Evolutionary conservation across 192 early-diverging fungal species (phyloP), one percentile per base, ranked within the genome.

Genomic region (Coemansia sp.): DNA sequence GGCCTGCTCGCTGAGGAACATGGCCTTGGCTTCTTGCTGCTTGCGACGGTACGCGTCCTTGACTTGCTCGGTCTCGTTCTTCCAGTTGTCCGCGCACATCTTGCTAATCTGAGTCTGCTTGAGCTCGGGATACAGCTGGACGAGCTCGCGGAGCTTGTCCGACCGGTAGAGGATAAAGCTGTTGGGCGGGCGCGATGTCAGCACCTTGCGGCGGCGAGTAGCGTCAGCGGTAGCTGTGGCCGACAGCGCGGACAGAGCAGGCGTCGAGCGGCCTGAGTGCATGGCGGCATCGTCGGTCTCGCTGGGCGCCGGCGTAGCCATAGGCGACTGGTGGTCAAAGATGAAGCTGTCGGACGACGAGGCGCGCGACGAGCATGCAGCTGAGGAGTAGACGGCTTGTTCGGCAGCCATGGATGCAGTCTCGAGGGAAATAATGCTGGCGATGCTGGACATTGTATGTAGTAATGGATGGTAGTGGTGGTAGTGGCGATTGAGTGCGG

Each of bases 81-180:
- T 82, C 80, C 80, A 82, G 75, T 77, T 76, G 7, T 82, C 80
- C 14, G 80, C 80, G 68, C 74, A 76, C 80, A 82, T 82, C 71
- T 82, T 82, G 80, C 74, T 77, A 64, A 84, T 84, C 70, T 77
- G 70, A 19, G 74, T 82, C 71, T 82, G 80, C 68, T 85, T 85
- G 24, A 78, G 79, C 46, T 77, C 79, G 19, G 80, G 80, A 36
- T 71, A 64, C 58, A 64, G 37, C 65, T 67, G 56, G 15, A 84
- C 69, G 7, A 84, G 71, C 72, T 81, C 75, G 63, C 78, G 74
- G 54, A 76, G 78, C 66, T 84, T 79, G 66, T 84, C 82, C 8
- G 74, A 77, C 14, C 82, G 77, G 68, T 84, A 84, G 35, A 81
- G 73, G 39, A 84, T 84, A 37, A 84, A 84, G 68, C 71, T 74